These are phyloP conservation scores for Claviceps spartinae DNA, from an alignment of 2,329 filamentous ascomycete genomes.

Conservation along the genomic window DNA sequence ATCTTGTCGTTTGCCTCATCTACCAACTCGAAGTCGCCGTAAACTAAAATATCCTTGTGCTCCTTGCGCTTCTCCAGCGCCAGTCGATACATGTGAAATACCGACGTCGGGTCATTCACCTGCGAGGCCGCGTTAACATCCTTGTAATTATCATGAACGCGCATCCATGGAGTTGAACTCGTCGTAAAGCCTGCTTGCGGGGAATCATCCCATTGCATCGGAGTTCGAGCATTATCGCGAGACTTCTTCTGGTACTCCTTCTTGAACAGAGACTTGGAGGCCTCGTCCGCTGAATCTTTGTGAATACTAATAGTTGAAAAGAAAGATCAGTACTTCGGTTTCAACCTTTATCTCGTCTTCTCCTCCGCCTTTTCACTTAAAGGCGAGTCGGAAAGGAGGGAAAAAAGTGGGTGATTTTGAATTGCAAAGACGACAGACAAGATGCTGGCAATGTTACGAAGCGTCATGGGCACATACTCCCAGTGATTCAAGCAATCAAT, in stretches of 20 bases:
- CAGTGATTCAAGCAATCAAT: conserved; percentile 44
- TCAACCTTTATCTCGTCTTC: not conserved
- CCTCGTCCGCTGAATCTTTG: conserved; percentile 25
- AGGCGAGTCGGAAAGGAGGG: not conserved
- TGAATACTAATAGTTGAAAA: conserved; percentile 16
- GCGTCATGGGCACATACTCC: conserved; percentile 19
- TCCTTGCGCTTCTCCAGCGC: conserved; percentile 48
- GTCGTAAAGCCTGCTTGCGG: conserved; percentile 52
- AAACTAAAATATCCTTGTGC: conserved; percentile 49
- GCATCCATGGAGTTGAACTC: conserved; percentile 52
- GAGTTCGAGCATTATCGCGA: conserved; percentile 56
- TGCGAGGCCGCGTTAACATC: conserved; percentile 50
- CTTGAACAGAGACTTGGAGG: conserved; percentile 23
- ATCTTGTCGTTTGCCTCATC: conserved; percentile 23
- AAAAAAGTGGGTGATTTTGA: not conserved
- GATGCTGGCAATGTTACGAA: not conserved
- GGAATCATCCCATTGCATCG: conserved; percentile 55
- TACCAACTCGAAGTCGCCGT: conserved; percentile 38
- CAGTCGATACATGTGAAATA: conserved; percentile 47
- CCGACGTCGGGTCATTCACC: conserved; percentile 30
- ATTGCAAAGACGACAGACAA: not conserved
- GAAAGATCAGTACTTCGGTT: not conserved
- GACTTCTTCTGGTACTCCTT: conserved; percentile 42
- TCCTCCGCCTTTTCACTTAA: not conserved
- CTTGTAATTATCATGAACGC: conserved; percentile 47